Percentiles rank a stretch among this genome's conserved stretches.
Conservation (phyloP, 1,284 basidiomycete genomes). For the Vanrija pseudolonga region DNA sequence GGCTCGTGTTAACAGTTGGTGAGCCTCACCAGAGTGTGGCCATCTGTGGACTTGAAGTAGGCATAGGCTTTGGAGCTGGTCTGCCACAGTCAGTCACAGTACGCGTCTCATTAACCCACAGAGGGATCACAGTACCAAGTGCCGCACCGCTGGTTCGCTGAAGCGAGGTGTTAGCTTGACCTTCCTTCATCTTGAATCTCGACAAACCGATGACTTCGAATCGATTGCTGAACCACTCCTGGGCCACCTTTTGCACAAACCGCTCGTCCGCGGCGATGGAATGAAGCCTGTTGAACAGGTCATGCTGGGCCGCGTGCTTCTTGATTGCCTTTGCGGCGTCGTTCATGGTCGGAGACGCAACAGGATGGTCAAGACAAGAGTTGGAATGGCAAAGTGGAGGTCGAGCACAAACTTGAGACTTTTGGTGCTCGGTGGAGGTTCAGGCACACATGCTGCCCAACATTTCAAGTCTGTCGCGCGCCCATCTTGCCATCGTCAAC, state of each 20-base stretch:
- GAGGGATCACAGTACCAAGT: conserved; percentile 85
- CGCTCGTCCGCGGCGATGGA: conserved; percentile 72
- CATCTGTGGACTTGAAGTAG: conserved; percentile 98
- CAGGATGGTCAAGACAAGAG: not conserved
- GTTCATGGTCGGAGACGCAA: conserved; percentile 7
- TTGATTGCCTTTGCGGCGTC: conserved; percentile 30
- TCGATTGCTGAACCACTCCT: conserved; percentile 50
- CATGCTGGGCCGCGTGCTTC: conserved; percentile 48
- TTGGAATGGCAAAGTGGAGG: not conserved
- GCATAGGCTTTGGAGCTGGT: conserved; percentile 50
- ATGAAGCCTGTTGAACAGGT: conserved; percentile 79
- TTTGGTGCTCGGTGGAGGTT: not conserved
- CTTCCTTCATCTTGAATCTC: too few relatives aligned
- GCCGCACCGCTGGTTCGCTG: conserved; percentile 88
- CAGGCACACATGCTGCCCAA: conserved; percentile 1
- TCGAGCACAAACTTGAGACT: not conserved
- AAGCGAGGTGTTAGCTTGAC: not conserved
- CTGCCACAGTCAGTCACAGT: conserved; percentile 33
- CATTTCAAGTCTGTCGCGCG: not conserved
- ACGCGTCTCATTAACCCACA: conserved; percentile 35
- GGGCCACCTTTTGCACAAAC: conserved; percentile 63
- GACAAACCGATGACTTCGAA: conserved; percentile 42
- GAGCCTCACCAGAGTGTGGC: conserved; percentile 63
- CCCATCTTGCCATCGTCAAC: not conserved
- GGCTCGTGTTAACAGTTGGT: too few relatives aligned